phyloP scores from a whole-genome alignment of 495 filamentous ascomycete species.

The Filosporella fistucella region DNA sequence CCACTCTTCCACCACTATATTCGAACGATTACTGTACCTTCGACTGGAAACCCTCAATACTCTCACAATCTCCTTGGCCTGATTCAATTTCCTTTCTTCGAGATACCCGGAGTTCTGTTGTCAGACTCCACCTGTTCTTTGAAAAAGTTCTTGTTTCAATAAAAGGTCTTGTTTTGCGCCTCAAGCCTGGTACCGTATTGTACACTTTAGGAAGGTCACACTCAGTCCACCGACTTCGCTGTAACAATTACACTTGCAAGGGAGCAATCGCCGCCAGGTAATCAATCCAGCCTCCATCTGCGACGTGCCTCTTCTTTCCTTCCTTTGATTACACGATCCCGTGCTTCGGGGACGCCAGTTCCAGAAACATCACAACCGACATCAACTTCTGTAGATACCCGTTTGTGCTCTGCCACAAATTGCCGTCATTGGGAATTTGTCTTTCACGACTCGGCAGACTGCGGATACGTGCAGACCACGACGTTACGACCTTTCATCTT shows the following conservation, averaged over 20 bases:
- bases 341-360: constrained; percentile 11
- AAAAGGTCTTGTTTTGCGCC: constrained; percentile 2
- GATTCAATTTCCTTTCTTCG: constrained; percentile 9
- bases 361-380: constrained; percentile 18
- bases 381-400: constrained; percentile 19
- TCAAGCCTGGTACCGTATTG: constrained; percentile 4
- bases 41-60: not conserved
- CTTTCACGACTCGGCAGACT: constrained; percentile 12
- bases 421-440: constrained; percentile 9
- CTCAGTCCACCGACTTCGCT: constrained; percentile 6
- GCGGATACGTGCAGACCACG: constrained; percentile 21
- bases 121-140: constrained; percentile 15
- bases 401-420: constrained; percentile 6
- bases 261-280: too few relatives aligned
- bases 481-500: constrained; percentile 22
- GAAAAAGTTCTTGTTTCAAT: constrained; percentile 5
- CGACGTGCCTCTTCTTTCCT: constrained; percentile 3
- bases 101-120: constrained; percentile 19
- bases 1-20: not conserved
- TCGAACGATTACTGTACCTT: too few relatives aligned
- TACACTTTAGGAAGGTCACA: constrained; percentile 15
- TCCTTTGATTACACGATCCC: constrained; percentile 9
- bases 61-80: not conserved
- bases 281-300: too few relatives aligned
- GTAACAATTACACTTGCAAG: too few relatives aligned